Evolutionary conservation across 1,284 basidiomycete species (phyloP).

Genomic region (Fomitopsis pinicola): DNA sequence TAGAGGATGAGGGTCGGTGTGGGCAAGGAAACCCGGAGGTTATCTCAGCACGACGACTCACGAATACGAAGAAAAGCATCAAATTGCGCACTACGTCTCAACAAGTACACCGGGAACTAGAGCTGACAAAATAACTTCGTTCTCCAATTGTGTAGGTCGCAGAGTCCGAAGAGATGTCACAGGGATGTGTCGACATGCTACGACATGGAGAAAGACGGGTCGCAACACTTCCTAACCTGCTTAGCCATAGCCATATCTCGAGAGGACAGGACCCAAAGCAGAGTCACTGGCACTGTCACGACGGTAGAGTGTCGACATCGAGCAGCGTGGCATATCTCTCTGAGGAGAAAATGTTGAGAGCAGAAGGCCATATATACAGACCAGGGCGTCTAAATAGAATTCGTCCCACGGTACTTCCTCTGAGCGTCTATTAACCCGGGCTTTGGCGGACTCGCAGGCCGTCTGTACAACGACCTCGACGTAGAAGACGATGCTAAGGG

Average conservation of each 20-base stretch:
- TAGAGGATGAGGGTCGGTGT: too few species aligned
- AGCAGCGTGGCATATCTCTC: slow-evolving; percentile 40
- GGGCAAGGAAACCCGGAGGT: too few species aligned
- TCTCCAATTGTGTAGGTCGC: too few species aligned
- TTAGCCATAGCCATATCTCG: slow-evolving; percentile 28
- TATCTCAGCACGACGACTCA: too few species aligned
- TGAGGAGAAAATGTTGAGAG: slow-evolving; percentile 15
- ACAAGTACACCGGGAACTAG: too few species aligned
- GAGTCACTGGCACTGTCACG: slow-evolving; percentile 40
- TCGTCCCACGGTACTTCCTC: not conserved
- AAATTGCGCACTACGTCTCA: too few species aligned
- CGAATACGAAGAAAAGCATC: too few species aligned
- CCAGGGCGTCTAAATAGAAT: not conserved
- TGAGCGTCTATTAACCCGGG: not conserved
- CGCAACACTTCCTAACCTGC: slow-evolving; percentile 41
- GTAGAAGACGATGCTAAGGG: slow-evolving; percentile 24
- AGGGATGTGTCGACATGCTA: slow-evolving; percentile 38
- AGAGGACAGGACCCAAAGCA: slow-evolving; percentile 32
- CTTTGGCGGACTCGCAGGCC: not conserved
- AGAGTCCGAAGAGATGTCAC: slow-evolving; percentile 24
- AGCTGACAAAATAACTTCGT: too few species aligned
- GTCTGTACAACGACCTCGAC: slow-evolving; percentile 10
- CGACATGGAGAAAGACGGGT: slow-evolving; percentile 27
- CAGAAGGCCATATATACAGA: slow-evolving; percentile 17
- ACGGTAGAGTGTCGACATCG: slow-evolving; percentile 33